Percentiles rank a stretch among this genome's conserved stretches.
Evolutionary conservation across 768 basidiomycete genomes (phyloP).

Genomic region (Gyrodon lividus): DNA sequence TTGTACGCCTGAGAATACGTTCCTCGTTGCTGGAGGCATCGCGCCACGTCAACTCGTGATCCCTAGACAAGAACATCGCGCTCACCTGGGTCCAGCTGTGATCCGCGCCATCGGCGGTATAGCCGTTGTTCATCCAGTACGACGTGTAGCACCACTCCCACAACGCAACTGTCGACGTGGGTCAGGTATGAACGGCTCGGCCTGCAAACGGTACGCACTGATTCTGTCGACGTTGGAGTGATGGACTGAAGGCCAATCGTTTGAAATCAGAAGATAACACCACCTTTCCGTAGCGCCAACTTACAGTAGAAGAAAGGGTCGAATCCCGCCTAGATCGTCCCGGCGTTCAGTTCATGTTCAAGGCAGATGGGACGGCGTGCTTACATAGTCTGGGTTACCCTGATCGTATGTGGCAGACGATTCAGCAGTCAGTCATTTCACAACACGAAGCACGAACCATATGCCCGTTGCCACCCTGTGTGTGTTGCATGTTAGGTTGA

Average conservation of each 20-base stretch:
- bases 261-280: not conserved
- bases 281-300: not conserved
- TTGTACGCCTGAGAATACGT: slow-evolving; percentile 25
- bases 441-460: slow-evolving; percentile 17
- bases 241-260: slow-evolving; percentile 16
- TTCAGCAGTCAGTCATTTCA: not conserved
- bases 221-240: slow-evolving; percentile 25
- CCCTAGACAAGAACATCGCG: not conserved
- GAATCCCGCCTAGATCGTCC: slow-evolving; percentile 18
- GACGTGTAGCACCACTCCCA: slow-evolving; percentile 31
- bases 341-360: not conserved
- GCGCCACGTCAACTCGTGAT: not conserved
- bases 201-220: slow-evolving; percentile 8
- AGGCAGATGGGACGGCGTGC: not conserved
- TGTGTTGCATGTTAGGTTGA: not conserved
- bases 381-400: slow-evolving; percentile 23
- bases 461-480: slow-evolving; percentile 26
- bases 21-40: slow-evolving; percentile 12
- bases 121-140: slow-evolving; percentile 31
- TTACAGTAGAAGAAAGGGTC: slow-evolving; percentile 27
- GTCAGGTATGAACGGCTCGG: not conserved
- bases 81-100: slow-evolving; percentile 25
- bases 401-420: slow-evolving; percentile 1
- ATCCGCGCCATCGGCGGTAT: slow-evolving; percentile 3
- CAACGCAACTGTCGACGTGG: slow-evolving; percentile 18